Evolutionary conservation across 2,329 filamentous ascomycete species (phyloP).

Genomic region (Parastagonospora avenae): DNA sequence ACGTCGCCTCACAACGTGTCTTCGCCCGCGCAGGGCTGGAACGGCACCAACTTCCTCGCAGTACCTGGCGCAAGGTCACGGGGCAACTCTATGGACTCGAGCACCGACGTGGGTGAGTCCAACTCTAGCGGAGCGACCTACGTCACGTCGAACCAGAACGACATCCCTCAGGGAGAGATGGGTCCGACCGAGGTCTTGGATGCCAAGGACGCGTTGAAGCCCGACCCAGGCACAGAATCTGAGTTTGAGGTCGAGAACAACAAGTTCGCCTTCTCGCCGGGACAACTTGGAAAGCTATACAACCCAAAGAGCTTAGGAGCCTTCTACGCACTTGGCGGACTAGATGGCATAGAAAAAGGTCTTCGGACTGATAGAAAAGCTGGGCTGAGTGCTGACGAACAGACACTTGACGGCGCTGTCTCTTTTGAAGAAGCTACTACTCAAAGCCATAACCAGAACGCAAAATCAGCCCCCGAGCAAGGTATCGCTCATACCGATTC

Average conservation of each 20-base stretch:
- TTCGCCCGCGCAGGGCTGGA: slow-evolving; percentile 62
- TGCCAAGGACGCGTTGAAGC: slow-evolving; percentile 71
- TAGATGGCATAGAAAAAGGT: slow-evolving; percentile 75
- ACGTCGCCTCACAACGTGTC: slow-evolving; percentile 72
- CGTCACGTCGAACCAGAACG: slow-evolving; percentile 53
- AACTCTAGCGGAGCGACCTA: slow-evolving; percentile 62
- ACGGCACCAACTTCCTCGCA: slow-evolving; percentile 64
- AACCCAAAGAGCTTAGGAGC: slow-evolving; percentile 79
- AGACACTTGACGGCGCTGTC: slow-evolving; percentile 65
- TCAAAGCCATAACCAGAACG: slow-evolving; percentile 16
- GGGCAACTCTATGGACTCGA: slow-evolving; percentile 70
- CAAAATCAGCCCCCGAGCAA: slow-evolving; percentile 24
- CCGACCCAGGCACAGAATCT: slow-evolving; percentile 72
- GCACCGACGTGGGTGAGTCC: slow-evolving; percentile 60
- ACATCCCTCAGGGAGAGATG: slow-evolving; percentile 48
- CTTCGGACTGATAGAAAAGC: slow-evolving; percentile 67
- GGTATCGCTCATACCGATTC: slow-evolving; percentile 20
- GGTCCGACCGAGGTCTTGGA: slow-evolving; percentile 62
- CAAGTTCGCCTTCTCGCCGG: slow-evolving; percentile 82
- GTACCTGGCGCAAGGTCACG: slow-evolving; percentile 68
- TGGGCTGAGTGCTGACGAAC: slow-evolving; percentile 75
- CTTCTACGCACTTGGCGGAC: slow-evolving; percentile 75
- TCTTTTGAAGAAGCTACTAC: slow-evolving; percentile 69
- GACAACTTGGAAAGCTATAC: slow-evolving; percentile 79
- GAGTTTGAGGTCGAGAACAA: slow-evolving; percentile 76